Percentiles rank a stretch among this genome's conserved stretches.
Conservation (phyloP, 441 rosid species). For the Corymbia calophylla region DNA sequence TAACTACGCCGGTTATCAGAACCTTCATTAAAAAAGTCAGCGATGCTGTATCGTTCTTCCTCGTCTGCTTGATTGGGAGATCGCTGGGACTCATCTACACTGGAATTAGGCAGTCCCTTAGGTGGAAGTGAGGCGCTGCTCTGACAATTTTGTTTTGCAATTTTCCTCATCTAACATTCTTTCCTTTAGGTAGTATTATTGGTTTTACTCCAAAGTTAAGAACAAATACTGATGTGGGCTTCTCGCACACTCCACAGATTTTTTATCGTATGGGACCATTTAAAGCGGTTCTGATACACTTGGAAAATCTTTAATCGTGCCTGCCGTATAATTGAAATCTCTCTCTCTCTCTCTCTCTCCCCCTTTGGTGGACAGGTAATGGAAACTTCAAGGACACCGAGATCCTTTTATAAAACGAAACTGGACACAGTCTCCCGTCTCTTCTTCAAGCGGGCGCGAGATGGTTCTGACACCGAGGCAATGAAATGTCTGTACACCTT, state of each 20-base stretch:
- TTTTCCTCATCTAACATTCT: background rate
- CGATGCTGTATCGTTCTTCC: conserved; percentile 76
- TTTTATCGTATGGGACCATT: background rate
- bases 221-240: background rate
- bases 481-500: background rate
- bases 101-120: conserved; percentile 83
- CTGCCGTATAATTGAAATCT: background rate
- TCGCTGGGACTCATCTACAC: conserved; percentile 85
- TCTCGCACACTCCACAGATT: background rate
- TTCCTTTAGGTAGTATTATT: background rate
- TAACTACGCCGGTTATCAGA: conserved; percentile 67
- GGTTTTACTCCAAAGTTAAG: background rate
- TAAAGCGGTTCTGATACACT: background rate
- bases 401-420: background rate
- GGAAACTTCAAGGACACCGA: background rate
- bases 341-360: background rate
- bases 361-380: background rate
- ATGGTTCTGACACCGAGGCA: background rate
- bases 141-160: background rate
- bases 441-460: background rate
- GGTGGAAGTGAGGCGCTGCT: conserved; percentile 56
- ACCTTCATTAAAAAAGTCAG: conserved; percentile 64
- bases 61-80: conserved; percentile 78
- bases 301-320: background rate
- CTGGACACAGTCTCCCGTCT: background rate